These are phyloP conservation scores for Ambrosia trifida DNA, from an alignment of 129 eudicot species.

Conservation along the genomic window DNA sequence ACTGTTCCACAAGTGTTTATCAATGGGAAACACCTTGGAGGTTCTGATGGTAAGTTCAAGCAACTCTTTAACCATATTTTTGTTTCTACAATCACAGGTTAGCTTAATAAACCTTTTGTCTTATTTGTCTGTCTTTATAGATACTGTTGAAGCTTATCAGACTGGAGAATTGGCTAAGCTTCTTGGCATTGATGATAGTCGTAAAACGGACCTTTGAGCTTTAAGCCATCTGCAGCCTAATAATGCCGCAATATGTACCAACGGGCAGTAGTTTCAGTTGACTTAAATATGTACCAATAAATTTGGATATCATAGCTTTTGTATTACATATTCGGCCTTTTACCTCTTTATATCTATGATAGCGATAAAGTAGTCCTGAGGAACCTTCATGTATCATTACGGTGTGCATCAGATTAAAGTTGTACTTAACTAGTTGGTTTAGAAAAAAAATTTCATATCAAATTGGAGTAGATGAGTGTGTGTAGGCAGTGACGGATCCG, in stretches of 20 bases:
- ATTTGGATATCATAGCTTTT: neutral
- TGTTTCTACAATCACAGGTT: neutral
- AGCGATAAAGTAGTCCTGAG: too few species aligned
- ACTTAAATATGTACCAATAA: slow-evolving; percentile 8
- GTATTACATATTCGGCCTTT: too few species aligned
- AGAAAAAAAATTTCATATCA: too few species aligned
- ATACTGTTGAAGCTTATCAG: slow-evolving; percentile 85
- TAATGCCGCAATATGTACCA: slow-evolving; percentile 8
- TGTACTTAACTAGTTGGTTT: too few species aligned
- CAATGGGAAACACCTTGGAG: slow-evolving; percentile 95
- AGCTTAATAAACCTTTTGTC: neutral
- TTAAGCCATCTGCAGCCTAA: neutral
- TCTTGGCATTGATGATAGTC: slow-evolving; percentile 48
- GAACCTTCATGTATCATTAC: too few species aligned
- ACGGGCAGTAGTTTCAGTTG: slow-evolving; percentile 1
- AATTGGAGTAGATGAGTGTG: too few species aligned
- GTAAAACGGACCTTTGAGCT: slow-evolving; percentile 36
- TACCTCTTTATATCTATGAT: too few species aligned
- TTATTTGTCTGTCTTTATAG: slow-evolving; percentile 35
- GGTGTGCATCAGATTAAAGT: too few species aligned
- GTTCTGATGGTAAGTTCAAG: slow-evolving; percentile 81
- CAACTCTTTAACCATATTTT: slow-evolving; percentile 3
- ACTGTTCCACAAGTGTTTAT: slow-evolving; percentile 99
- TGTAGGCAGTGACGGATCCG: too few species aligned
- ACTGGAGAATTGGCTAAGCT: slow-evolving; percentile 75